phyloP scores from a whole-genome alignment of 2,329 filamentous ascomycete species.

The Xylariaceae sp. region DNA sequence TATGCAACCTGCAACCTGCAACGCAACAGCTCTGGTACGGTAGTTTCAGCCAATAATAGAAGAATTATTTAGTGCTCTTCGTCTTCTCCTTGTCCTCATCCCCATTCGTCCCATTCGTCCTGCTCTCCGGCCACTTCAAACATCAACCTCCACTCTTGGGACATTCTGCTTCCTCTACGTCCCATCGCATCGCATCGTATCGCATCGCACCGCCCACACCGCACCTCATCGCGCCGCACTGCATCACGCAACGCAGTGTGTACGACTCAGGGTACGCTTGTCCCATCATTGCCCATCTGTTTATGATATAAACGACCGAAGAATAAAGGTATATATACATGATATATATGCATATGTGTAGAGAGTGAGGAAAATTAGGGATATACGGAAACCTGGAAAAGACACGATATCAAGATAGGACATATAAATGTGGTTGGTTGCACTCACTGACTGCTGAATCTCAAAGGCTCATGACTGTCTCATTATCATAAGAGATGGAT shows the following conservation, averaged over 20 bases:
- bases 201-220: slow-evolving; percentile 2
- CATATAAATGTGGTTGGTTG: neutral
- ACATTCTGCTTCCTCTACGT: neutral
- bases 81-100: neutral
- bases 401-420: neutral
- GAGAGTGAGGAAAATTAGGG: too few species aligned
- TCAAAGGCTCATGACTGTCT: neutral
- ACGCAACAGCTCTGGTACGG: neutral
- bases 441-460: neutral
- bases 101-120: neutral
- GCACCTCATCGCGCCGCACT: slow-evolving; percentile 1
- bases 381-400: neutral
- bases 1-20: neutral
- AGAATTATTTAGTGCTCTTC: too few species aligned
- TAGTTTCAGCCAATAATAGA: neutral
- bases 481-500: slow-evolving; percentile 14
- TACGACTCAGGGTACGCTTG: slow-evolving; percentile 12
- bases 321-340: neutral
- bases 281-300: neutral
- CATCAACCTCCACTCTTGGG: neutral
- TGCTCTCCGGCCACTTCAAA: neutral
- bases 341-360: neutral
- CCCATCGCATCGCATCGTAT: slow-evolving; percentile 1
- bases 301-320: neutral
- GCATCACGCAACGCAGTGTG: slow-evolving; percentile 9